These are phyloP conservation scores for Melanopsichium pennsylvanicum DNA, from an alignment of 1,284 basidiomycete species.

Conservation along the genomic window DNA sequence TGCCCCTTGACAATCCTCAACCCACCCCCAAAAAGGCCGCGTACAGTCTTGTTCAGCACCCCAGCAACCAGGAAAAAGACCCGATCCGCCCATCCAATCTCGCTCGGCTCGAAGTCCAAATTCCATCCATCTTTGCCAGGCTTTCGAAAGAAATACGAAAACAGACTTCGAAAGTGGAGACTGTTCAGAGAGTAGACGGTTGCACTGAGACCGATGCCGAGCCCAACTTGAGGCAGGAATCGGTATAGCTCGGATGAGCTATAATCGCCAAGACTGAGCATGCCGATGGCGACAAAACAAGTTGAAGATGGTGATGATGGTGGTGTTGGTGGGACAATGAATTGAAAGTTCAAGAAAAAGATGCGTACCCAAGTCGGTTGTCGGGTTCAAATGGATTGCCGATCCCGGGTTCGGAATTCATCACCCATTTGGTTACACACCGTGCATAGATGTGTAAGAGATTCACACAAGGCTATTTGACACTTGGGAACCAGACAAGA, in stretches of 20 bases:
- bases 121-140: background rate
- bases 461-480: no score
- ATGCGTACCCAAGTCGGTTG: no score
- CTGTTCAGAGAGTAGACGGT: constrained; percentile 4
- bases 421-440: no score
- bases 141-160: constrained; percentile 7
- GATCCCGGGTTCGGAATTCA: no score
- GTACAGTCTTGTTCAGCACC: constrained; percentile 8
- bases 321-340: background rate
- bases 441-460: no score
- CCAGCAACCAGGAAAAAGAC: constrained; percentile 7
- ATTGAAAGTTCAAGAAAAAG: no score
- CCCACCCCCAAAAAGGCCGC: background rate
- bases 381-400: no score
- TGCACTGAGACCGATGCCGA: constrained; percentile 6
- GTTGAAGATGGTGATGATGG: background rate
- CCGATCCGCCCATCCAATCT: constrained; percentile 14
- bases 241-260: background rate
- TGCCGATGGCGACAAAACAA: background rate
- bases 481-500: no score
- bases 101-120: constrained; percentile 14
- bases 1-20: background rate
- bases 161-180: constrained; percentile 10
- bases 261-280: background rate
- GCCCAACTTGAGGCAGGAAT: constrained; percentile 1